These are phyloP conservation scores for Candida buenavistaensis DNA, from an alignment of 1,139 yeast genomes.

Conservation along the genomic window DNA sequence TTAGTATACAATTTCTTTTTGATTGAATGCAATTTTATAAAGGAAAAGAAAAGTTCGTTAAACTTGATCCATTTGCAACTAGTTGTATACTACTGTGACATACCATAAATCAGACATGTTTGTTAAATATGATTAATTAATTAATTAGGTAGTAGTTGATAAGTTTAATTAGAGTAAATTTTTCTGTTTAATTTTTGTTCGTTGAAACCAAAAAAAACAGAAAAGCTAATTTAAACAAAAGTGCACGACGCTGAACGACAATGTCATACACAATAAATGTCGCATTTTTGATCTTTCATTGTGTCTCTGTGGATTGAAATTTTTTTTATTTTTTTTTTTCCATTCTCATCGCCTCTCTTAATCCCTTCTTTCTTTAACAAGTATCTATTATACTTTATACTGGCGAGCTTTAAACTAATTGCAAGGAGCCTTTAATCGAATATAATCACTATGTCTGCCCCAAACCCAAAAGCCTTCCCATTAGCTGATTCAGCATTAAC, in stretches of 20 bases:
- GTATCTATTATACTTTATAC: slow-evolving; percentile 21
- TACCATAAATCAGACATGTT: slow-evolving; percentile 60
- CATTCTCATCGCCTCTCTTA: slow-evolving; percentile 3
- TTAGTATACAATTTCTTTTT: no score
- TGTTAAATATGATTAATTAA: slow-evolving; percentile 4
- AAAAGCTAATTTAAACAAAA: neutral
- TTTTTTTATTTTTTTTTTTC: slow-evolving; percentile 4
- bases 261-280: slow-evolving; percentile 1
- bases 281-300: slow-evolving; percentile 2
- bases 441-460: slow-evolving; percentile 57
- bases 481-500: slow-evolving; percentile 94
- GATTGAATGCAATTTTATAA: no score
- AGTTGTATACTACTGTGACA: no score
- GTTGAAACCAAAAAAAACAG: slow-evolving; percentile 1
- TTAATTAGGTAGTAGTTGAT: neutral
- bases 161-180: no score
- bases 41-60: slow-evolving; percentile 3
- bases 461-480: slow-evolving; percentile 97
- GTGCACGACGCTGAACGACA: neutral
- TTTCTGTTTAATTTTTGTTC: slow-evolving; percentile 4
- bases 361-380: slow-evolving; percentile 2
- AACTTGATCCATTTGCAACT: no score
- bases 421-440: slow-evolving; percentile 62
- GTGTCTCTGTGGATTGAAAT: slow-evolving; percentile 1
- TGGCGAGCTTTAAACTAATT: slow-evolving; percentile 43